Evolutionary conservation across 202 grass and related monocot genomes (phyloP).

Genomic region (Eragrostis tef): DNA sequence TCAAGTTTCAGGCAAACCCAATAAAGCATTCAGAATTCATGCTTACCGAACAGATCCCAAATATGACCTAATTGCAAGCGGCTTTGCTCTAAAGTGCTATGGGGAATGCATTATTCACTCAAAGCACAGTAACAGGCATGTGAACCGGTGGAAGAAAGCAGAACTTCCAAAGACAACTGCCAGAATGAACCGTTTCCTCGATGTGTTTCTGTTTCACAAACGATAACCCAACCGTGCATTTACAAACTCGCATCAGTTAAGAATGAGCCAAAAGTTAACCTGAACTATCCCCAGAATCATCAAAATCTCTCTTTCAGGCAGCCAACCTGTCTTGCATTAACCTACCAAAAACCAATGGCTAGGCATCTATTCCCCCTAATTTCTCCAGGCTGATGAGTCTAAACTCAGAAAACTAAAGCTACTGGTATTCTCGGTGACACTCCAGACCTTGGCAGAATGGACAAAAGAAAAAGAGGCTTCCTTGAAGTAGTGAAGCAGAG

Average conservation of each 20-base stretch:
- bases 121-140: no score
- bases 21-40: no score
- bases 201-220: neutral
- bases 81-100: no score
- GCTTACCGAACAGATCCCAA: no score
- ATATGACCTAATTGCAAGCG: no score
- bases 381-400: neutral
- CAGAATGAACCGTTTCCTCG: neutral
- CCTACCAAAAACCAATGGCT: slow-evolving; percentile 38
- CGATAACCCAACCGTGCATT: slow-evolving; percentile 1
- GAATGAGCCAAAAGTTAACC: neutral
- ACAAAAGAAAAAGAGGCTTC: slow-evolving; percentile 9
- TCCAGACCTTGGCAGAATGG: slow-evolving; percentile 7
- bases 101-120: no score
- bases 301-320: slow-evolving; percentile 36
- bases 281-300: slow-evolving; percentile 2
- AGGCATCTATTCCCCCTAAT: slow-evolving; percentile 22
- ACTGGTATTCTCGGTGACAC: slow-evolving; percentile 28
- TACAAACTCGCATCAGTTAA: slow-evolving; percentile 20
- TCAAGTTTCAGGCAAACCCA: no score
- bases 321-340: slow-evolving; percentile 15
- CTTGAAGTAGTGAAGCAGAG: slow-evolving; percentile 7
- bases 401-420: slow-evolving; percentile 33
- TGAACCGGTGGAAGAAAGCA: no score
- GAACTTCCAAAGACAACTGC: neutral